Base-by-base conservation (phyloP, 2,329 filamentous ascomycete genomes). In the Aphanocladium album region DNA sequence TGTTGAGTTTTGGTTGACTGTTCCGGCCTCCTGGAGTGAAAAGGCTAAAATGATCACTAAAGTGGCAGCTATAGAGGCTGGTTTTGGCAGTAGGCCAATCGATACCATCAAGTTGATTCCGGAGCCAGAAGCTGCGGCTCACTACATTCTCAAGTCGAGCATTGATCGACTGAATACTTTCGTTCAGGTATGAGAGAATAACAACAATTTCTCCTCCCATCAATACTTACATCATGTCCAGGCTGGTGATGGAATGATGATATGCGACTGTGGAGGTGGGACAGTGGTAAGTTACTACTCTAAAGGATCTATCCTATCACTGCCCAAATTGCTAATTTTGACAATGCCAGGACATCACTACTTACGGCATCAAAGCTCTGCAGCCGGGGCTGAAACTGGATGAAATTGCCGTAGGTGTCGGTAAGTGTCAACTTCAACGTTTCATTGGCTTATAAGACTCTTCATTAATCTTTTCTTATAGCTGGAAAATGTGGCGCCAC, bases 121-220 rank as follows among this genome's bases (percentile, higher is more conserved):
- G 0, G 64, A 65, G 17, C 64, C 64, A 0, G 64, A 64, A 27
- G 62, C 64, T 5, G 62, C 64, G 5, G 59, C 64, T 2, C 57
- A 52, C 1, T 59, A 59, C 16, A 46, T 47, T 1, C 57, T 59
- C n/a, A 59, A 59, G 23, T 63, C 59, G 0, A 62, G 57, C 41
- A 7, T 63, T 5, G 25, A 62, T 12, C 35, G 27, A 17, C 3
- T 63, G 1, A 52, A 62, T 17, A 21, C 37, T 21, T 90, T 89
- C 63, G 85, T 89, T 3, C 77, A 87, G 66, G 62, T 62, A 35
- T 30, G 9, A 6, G 5, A 8, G 12, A n/a, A 23, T 17, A 5
- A 21, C 9, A 11, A 12, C 9, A 3, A 9, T 2, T 35, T 5
- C 4, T 39, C 5, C 7, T 1, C 49, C 19, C 8, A 19, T 12